A percentile compares a stretch with the other conserved stretches of the same genome.
These are phyloP conservation scores for Diaporthe sp. DNA, from an alignment of 2,329 filamentous ascomycete species.

Conservation along the genomic window DNA sequence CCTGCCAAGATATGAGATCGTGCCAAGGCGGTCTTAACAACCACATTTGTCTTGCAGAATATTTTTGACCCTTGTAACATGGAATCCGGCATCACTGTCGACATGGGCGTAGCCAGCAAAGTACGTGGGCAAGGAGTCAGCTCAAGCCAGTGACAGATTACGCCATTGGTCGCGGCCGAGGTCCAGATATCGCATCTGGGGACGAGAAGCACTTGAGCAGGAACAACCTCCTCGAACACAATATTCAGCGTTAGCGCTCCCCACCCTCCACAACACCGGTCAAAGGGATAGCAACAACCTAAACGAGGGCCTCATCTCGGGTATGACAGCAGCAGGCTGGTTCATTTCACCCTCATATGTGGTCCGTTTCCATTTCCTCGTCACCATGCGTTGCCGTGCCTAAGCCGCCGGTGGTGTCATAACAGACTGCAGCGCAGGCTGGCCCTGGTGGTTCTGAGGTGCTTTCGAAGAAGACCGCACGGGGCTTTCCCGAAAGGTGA, in stretches of 20 bases:
- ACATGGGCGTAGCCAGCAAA: background rate
- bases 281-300: slow-evolving; percentile 72
- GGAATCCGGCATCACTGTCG: too few species aligned
- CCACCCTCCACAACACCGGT: slow-evolving; percentile 69
- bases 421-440: slow-evolving; percentile 56
- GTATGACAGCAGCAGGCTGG: slow-evolving; percentile 68
- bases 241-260: slow-evolving; percentile 64
- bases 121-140: background rate
- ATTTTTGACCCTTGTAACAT: background rate
- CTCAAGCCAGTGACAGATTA: background rate
- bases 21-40: slow-evolving; percentile 50
- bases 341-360: slow-evolving; percentile 65
- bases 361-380: slow-evolving; percentile 65
- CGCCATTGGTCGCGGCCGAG: slow-evolving; percentile 73
- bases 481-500: slow-evolving; percentile 51
- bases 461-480: slow-evolving; percentile 60
- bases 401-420: slow-evolving; percentile 57
- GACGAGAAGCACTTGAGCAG: background rate
- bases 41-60: background rate
- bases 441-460: slow-evolving; percentile 69
- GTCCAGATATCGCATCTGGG: slow-evolving; percentile 64
- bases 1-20: background rate
- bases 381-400: slow-evolving; percentile 70
- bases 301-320: slow-evolving; percentile 74
- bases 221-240: slow-evolving; percentile 56